Evolutionary conservation across 768 basidiomycete species (phyloP).

Genomic region (Podaxis sp.): DNA sequence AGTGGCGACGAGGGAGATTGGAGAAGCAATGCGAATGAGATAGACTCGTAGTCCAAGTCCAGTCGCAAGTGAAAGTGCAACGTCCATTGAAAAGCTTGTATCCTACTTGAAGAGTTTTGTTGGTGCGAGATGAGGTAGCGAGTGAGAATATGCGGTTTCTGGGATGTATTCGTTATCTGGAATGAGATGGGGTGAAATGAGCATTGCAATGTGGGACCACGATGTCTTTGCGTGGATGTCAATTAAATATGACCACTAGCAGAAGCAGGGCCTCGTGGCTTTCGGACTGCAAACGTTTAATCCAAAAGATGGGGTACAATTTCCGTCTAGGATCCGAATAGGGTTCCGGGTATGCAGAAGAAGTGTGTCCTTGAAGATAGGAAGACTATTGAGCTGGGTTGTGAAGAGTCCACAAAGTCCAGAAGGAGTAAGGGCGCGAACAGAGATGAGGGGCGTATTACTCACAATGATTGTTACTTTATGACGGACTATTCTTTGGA

Average conservation of each 20-base stretch:
- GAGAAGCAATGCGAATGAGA: constrained; percentile 25
- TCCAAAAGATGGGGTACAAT: background rate
- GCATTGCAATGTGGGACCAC: constrained; percentile 5
- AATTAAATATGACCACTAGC: background rate
- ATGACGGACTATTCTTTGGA: background rate
- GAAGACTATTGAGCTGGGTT: background rate
- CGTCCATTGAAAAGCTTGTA: constrained; percentile 33
- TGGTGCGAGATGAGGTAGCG: background rate
- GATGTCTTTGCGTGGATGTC: constrained; percentile 11
- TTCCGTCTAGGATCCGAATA: background rate
- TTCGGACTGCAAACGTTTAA: background rate
- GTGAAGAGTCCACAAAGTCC: background rate
- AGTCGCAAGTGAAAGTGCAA: constrained; percentile 35
- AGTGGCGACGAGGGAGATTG: constrained; percentile 28
- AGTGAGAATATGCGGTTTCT: background rate
- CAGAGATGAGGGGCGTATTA: background rate
- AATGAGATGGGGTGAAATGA: constrained; percentile 4
- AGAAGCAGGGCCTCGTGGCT: constrained; percentile 10
- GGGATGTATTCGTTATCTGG: constrained; percentile 10
- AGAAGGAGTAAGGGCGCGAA: background rate
- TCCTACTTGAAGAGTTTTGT: background rate
- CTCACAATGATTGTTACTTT: background rate
- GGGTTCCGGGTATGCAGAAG: background rate
- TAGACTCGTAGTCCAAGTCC: constrained; percentile 43
- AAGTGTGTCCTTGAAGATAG: background rate